Conservation (phyloP, 1,139 yeast genomes). For the Wickerhamiella pararugosa region DNA sequence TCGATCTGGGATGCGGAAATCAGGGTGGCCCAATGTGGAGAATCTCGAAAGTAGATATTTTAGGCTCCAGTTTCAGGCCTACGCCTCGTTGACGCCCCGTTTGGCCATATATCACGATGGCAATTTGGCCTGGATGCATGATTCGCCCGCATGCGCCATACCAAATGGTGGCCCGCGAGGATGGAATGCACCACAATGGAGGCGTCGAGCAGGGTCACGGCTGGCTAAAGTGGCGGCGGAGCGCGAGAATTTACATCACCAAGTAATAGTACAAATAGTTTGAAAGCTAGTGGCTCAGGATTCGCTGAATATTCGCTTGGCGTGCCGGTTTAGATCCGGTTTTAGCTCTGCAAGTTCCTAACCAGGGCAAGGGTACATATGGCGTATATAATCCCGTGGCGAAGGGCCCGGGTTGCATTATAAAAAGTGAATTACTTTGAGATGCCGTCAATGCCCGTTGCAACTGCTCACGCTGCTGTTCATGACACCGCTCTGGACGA, state of each 20-base stretch:
- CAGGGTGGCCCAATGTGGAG: too few relatives aligned
- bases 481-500: constrained; percentile 2
- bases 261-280: not conserved
- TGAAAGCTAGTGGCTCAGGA: constrained; percentile 4
- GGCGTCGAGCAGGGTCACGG: too few relatives aligned
- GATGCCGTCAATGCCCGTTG: not conserved
- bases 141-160: too few relatives aligned
- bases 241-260: not conserved
- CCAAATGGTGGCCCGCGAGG: too few relatives aligned
- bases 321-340: constrained; percentile 1
- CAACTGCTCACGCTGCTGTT: not conserved
- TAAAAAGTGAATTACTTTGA: constrained; percentile 2
- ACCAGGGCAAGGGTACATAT: not conserved
- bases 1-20: too few relatives aligned
- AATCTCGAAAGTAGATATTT: too few relatives aligned
- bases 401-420: not conserved
- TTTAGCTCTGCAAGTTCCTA: not conserved
- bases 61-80: too few relatives aligned
- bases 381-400: not conserved
- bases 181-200: too few relatives aligned
- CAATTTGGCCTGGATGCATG: too few relatives aligned
- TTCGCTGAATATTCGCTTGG: not conserved
- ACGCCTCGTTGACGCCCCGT: too few relatives aligned
- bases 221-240: too few relatives aligned
- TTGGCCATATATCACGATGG: too few relatives aligned